Conservation (phyloP, 164 flowering plant genomes). For the Pachysandra terminalis region DNA sequence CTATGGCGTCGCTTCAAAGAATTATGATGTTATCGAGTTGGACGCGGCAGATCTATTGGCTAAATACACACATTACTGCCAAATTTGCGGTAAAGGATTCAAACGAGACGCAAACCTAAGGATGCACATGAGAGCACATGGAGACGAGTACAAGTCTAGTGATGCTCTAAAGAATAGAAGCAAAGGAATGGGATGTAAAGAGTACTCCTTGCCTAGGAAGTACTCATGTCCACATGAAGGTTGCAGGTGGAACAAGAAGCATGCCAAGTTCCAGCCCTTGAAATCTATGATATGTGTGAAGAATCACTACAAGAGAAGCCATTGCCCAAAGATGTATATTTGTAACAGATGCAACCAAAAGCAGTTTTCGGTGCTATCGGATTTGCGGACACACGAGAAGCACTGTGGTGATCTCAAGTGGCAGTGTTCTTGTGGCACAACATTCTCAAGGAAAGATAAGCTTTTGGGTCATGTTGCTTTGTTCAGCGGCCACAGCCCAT, state of each 20-base stretch:
- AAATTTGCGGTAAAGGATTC: no score
- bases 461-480: conserved; percentile 74
- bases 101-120: conserved; percentile 79
- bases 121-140: conserved; percentile 94
- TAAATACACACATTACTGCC: no score
- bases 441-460: no score
- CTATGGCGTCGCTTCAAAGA: neutral
- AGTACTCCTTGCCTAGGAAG: conserved; percentile 28
- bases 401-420: conserved; percentile 77
- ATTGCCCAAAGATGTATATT: conserved; percentile 72
- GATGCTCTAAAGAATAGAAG: conserved; percentile 39
- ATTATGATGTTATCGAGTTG: conserved; percentile 40
- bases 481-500: conserved; percentile 57
- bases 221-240: conserved; percentile 80
- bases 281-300: conserved; percentile 78
- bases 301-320: conserved; percentile 85
- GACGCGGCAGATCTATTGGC: conserved; percentile 53
- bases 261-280: conserved; percentile 73
- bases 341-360: conserved; percentile 72
- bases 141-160: conserved; percentile 58
- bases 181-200: neutral
- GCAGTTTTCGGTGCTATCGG: conserved; percentile 75
- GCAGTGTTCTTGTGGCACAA: conserved; percentile 79
- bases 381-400: conserved; percentile 83
- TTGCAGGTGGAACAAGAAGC: conserved; percentile 74